phyloP scores from a whole-genome alignment of 2,329 filamentous ascomycete species.

The Fusarium lateritium region DNA sequence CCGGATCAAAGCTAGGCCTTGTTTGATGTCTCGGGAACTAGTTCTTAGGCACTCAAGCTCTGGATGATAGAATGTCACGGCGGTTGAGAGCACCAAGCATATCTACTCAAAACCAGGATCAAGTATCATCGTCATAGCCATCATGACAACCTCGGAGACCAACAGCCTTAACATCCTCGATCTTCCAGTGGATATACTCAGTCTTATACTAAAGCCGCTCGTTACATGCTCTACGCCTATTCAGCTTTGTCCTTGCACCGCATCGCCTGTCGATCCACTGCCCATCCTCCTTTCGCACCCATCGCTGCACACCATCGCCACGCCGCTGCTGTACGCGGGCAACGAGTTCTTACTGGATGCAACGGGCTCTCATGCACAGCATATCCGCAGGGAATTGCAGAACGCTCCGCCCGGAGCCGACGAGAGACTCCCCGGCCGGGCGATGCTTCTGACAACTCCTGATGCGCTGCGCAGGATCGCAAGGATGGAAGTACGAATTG shows the following conservation, averaged over 20 bases:
- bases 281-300: conserved; percentile 54
- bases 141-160: conserved; percentile 26
- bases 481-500: conserved; percentile 50
- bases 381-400: conserved; percentile 48
- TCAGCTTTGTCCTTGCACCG: conserved; percentile 50
- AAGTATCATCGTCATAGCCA: conserved; percentile 13
- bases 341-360: conserved; percentile 53
- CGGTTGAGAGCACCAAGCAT: neutral
- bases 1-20: neutral
- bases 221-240: conserved; percentile 47
- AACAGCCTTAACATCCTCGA: conserved; percentile 52
- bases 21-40: neutral
- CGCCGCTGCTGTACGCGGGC: conserved; percentile 52
- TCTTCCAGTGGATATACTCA: conserved; percentile 53
- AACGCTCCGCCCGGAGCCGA: conserved; percentile 29
- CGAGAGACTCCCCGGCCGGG: conserved; percentile 24
- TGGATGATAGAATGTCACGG: conserved; percentile 12
- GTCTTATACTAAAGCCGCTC: conserved; percentile 51
- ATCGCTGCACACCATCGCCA: conserved; percentile 52
- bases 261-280: conserved; percentile 44
- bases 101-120: neutral
- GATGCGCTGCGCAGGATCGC: conserved; percentile 48
- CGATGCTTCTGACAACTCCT: conserved; percentile 45
- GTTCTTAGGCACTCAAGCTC: neutral
- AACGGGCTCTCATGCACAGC: conserved; percentile 48